Evolutionary conservation across 257 asterid species (phyloP), one percentile per base, ranked within the genome.

Genomic region (Fraxinus quadrangulata): DNA sequence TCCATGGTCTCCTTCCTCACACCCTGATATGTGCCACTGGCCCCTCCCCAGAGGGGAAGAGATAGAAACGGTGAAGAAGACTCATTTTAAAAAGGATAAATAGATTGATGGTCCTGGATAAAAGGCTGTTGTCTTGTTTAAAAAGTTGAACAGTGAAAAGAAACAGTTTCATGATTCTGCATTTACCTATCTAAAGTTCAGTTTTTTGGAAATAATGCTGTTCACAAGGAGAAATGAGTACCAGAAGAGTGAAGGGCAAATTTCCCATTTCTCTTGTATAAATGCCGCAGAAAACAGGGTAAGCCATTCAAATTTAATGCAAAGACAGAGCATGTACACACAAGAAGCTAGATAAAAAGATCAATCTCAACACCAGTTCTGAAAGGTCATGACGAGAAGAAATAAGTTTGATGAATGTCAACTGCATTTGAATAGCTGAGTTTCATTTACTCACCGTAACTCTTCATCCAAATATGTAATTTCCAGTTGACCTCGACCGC

Each of bases 401-500:
- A 71, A 13, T 10, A 14, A n/a, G 33, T 8, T 17, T 23, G 56
- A 21, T 21, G 31, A 7, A 75, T 14, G 23, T 13, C 23, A 51
- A 45, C 51, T 4, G 4, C 26, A n/a, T 56, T 56, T 56, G 8
- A n/a, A 19, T 56, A 56, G 66, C 66, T 6, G 33, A 26, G 2
- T 63, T 63, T 63, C 69, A 63, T 63, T 12, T 63, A 14, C 82
- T 85, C 73, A 90, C 93, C 93, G 74, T 74, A 90, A 75, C 73
- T 90, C 92, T 61, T 85, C 87, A 45, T 90, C 96, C 79, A 90
- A 81, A 80, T 86, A 90, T 5, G 93, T 88, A 39, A 90, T 87
- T 83, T 90, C 96, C 74, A 90, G 82, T 80, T 88, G 88, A 51
- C 96, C 96, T 31, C 93, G 92, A 12, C 93, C 96, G 80, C 96